Evolutionary conservation across 2,329 filamentous ascomycete species (phyloP), one percentile per base, ranked within the genome.

Genomic region (Drechslerella coelobrocha): DNA sequence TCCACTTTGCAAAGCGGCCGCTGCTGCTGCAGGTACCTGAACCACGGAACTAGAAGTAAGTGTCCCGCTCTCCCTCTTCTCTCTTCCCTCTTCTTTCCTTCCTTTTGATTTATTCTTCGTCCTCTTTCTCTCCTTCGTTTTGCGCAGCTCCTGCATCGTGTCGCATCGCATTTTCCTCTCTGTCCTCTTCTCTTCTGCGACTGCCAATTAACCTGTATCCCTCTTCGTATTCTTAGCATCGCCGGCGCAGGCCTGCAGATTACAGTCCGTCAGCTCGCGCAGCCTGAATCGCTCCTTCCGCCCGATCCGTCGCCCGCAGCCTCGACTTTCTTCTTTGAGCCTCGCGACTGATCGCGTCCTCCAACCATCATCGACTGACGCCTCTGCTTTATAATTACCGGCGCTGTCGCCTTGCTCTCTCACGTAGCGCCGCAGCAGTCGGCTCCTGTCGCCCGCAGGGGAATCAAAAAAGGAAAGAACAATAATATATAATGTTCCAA

Each of bases 401-500:
- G 12, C 34, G 34, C 34, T 39, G 12, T 39, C 34, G 34, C 34
- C 12, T 39, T 39, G 34, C 4, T n/a, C 34, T 39, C 34, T 4
- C 34, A 39, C 34, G 34, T 39, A 39, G 34, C 34, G 34, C 34
- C 34, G 34, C 34, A 10, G n/a, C 34, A 39, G 34, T 14, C 34
- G 34, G 34, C 34, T n/a, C 34, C 34, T n/a, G 34, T 39, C 34
- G 34, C 34, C 34, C 34, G 34, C 34, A 39, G 43, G 23, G 17
- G 19, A 26, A 9, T 19, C 43, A 14, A 9, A 29, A 5, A 7
- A 5, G 21, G 9, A 21, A 10, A 24, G n/a, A 21, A 21, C 6
- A 7, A 12, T 19, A 14, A n/a, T 27, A 29, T 31, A 65, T 23
- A 37, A 69, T 69, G 65, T 69, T 69, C 52, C 57, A 69, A 45